Base-by-base conservation (phyloP, 106 monocot species). In the Dendrobium catenatum region DNA sequence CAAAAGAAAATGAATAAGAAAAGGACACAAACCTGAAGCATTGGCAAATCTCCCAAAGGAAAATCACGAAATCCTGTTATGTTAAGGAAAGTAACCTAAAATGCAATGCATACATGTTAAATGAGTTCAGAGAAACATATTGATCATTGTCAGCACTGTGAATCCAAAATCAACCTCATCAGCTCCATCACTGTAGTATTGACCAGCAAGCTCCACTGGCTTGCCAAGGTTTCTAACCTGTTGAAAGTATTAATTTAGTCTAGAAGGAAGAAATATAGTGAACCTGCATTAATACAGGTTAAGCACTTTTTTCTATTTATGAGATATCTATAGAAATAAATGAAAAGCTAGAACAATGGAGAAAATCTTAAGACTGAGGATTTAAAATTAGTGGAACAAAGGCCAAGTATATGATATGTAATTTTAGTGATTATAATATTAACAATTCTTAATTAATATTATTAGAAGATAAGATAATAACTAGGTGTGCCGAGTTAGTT, bases 31-130 rank as follows among this genome's bases (percentile, higher is more conserved):
- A 83, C 99, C 99, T 99, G 89, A 83, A 99, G 72, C 99, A 99
- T 99, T 80, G 99, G 99, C 75, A 99, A 81, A 85, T 99, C 98
- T 73, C 79, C 83, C 55, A 83, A 59, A 55, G 95, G 99, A 80
- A 95, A 99, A 86, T 99, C 99, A 44, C 99, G 99, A 85, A 93
- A 99, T 31, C 95, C 99, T 55, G 99, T 99, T 76, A 95, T 99
- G 80, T 95, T 99, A 80, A 99, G 80, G 81, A 99, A 99, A 83
- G 93, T 95, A 81, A 99, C 84, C 95, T 99, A 89, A 66, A 82
- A 87, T 56, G 18, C 11, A 83, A n/a, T 56, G 18, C 11, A 83
- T 20, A 78, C 54, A 46, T 24, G 27, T 72, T 79, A 26, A 4
- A 73, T 79, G 26, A 79, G 55, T 58, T 44, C 6, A 42, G 22